These are phyloP conservation scores for Rhododendron williamsianum DNA, from an alignment of 148 eudicot species.

Conservation along the genomic window DNA sequence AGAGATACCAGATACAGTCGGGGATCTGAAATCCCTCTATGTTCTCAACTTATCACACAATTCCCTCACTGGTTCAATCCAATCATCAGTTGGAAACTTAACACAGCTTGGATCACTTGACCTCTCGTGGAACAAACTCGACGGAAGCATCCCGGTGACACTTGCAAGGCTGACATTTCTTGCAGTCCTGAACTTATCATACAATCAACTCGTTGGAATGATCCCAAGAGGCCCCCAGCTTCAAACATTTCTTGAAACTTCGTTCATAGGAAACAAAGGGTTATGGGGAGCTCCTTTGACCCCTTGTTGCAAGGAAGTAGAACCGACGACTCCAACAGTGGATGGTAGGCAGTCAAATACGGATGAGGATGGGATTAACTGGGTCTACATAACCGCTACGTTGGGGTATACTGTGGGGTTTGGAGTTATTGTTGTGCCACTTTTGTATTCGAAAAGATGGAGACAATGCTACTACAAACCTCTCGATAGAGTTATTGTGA, in stretches of 20 bases:
- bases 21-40: slow-evolving; percentile 23
- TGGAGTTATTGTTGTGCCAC: too few species aligned
- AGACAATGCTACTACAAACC: too few species aligned
- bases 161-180: slow-evolving; percentile 20
- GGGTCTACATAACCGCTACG: too few species aligned
- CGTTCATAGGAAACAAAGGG: slow-evolving; percentile 19
- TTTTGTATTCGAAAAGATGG: too few species aligned
- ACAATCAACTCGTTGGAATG: slow-evolving; percentile 24
- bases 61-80: slow-evolving; percentile 27
- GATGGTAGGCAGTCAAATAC: not conserved
- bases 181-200: slow-evolving; percentile 30
- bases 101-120: slow-evolving; percentile 9
- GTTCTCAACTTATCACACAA: slow-evolving; percentile 39
- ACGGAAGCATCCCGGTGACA: slow-evolving; percentile 24
- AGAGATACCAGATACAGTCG: slow-evolving; percentile 19
- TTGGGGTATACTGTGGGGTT: too few species aligned
- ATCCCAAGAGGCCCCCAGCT: slow-evolving; percentile 31
- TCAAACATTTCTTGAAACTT: slow-evolving; percentile 12
- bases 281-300: slow-evolving; percentile 28
- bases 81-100: slow-evolving; percentile 24
- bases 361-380: too few species aligned
- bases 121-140: slow-evolving; percentile 8
- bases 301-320: not conserved
- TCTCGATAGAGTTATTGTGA: too few species aligned
- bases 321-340: not conserved